phyloP scores from a whole-genome alignment of 2,329 filamentous ascomycete species.

The Colletotrichum noveboracense region DNA sequence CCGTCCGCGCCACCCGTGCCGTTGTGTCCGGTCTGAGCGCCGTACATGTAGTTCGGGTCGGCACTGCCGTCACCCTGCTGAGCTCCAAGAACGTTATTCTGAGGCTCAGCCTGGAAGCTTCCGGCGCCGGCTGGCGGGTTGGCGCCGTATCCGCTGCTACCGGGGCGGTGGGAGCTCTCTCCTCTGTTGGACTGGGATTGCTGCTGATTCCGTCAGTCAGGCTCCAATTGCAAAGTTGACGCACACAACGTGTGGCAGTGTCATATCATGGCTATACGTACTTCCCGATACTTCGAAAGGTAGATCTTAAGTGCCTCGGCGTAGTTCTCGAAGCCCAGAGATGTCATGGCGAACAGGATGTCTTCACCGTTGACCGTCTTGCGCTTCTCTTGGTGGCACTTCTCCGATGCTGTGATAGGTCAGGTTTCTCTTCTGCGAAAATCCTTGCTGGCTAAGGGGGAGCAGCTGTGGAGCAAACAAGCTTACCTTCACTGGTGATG shows the following conservation, averaged over 20 bases:
- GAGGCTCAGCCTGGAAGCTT: slow-evolving; percentile 49
- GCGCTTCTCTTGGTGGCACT: slow-evolving; percentile 98
- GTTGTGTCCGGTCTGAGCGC: slow-evolving; percentile 61
- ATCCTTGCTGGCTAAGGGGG: background rate
- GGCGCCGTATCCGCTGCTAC: slow-evolving; percentile 57
- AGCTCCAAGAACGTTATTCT: slow-evolving; percentile 39
- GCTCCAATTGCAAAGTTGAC: background rate
- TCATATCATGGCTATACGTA: slow-evolving; percentile 55
- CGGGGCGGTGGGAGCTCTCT: slow-evolving; percentile 54
- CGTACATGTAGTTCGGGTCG: slow-evolving; percentile 57
- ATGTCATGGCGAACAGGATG: slow-evolving; percentile 98
- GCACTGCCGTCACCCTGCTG: slow-evolving; percentile 49
- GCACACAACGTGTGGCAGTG: background rate
- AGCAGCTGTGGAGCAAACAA: background rate
- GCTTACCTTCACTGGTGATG: slow-evolving; percentile 96
- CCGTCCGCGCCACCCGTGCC: slow-evolving; percentile 58
- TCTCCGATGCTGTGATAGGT: slow-evolving; percentile 81
- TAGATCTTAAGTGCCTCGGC: slow-evolving; percentile 98
- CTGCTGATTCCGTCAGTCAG: slow-evolving; percentile 13
- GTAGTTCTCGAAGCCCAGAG: slow-evolving; percentile 98
- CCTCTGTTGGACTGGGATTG: slow-evolving; percentile 70
- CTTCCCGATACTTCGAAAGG: slow-evolving; percentile 95
- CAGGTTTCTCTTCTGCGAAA: slow-evolving; percentile 25
- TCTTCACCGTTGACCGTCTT: slow-evolving; percentile 99
- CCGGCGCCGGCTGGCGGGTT: slow-evolving; percentile 46